Evolutionary conservation across 768 basidiomycete species (phyloP).

Genomic region (Podaxis sp.): DNA sequence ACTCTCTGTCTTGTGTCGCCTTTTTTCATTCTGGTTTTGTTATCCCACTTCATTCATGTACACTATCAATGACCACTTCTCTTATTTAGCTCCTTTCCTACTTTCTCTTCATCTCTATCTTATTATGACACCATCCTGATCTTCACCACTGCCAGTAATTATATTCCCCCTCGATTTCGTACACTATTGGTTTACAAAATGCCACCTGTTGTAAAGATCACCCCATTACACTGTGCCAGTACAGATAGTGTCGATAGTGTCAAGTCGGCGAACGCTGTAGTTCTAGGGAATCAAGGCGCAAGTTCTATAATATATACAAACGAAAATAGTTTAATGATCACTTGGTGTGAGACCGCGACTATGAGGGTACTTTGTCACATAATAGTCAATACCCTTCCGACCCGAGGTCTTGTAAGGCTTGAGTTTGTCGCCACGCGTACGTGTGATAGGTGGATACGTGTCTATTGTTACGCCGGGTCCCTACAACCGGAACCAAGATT

Average conservation of each 20-base stretch:
- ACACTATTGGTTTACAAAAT: neutral
- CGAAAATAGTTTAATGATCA: slow-evolving; percentile 18
- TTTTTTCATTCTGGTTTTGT: neutral
- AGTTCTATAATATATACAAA: neutral
- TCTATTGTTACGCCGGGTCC: slow-evolving; percentile 57
- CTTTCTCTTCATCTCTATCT: neutral
- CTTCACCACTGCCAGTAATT: slow-evolving; percentile 19
- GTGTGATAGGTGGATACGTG: slow-evolving; percentile 52
- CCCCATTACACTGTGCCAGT: neutral
- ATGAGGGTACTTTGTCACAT: slow-evolving; percentile 46
- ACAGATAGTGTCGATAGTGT: neutral
- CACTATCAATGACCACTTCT: neutral
- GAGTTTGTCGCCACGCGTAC: slow-evolving; percentile 20
- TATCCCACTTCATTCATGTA: neutral
- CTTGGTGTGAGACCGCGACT: slow-evolving; percentile 8
- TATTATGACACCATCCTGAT: slow-evolving; percentile 21
- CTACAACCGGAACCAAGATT: slow-evolving; percentile 22
- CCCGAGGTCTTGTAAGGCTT: slow-evolving; percentile 28
- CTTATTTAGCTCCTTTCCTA: neutral
- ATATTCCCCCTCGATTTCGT: neutral
- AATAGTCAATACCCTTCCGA: slow-evolving; percentile 43
- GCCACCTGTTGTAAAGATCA: neutral
- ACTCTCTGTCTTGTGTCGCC: neutral
- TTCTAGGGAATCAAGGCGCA: neutral
- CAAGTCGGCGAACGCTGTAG: neutral